Conservation (phyloP, 2,329 filamentous ascomycete genomes). For the Trichophyton simii region DNA sequence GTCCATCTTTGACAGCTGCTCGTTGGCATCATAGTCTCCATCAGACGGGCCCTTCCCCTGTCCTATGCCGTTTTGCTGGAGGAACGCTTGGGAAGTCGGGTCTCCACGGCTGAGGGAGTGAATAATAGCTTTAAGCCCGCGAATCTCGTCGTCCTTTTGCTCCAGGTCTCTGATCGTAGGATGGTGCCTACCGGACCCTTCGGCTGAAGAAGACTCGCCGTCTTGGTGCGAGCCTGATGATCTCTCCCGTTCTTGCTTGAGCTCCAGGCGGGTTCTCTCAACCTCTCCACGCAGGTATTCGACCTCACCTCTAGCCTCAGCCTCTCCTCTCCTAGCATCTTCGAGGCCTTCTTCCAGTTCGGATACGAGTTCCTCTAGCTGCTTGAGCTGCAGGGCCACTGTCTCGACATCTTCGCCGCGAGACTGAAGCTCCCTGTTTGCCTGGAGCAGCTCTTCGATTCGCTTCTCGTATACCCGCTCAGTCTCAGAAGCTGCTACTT, state of each 20-base stretch:
- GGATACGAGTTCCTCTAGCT: slow-evolving; percentile 88
- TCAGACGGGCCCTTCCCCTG: slow-evolving; percentile 14
- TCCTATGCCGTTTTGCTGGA: slow-evolving; percentile 21
- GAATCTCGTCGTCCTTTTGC: slow-evolving; percentile 93
- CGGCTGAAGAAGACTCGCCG: slow-evolving; percentile 19
- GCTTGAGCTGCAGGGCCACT: slow-evolving; percentile 82
- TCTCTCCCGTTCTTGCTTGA: slow-evolving; percentile 80
- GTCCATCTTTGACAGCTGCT: slow-evolving; percentile 56
- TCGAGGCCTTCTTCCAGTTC: slow-evolving; percentile 94
- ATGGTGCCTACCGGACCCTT: slow-evolving; percentile 15
- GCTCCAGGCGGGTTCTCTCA: slow-evolving; percentile 75
- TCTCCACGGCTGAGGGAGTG: slow-evolving; percentile 71
- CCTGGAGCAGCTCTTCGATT: slow-evolving; percentile 53
- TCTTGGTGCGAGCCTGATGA: slow-evolving; percentile 49
- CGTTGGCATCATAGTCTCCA: slow-evolving; percentile 41
- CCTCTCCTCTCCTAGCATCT: slow-evolving; percentile 84
- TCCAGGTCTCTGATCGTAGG: slow-evolving; percentile 61
- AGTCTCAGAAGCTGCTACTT: slow-evolving; percentile 90
- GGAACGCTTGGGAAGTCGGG: slow-evolving; percentile 11
- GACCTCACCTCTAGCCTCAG: slow-evolving; percentile 87
- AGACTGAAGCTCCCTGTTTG: slow-evolving; percentile 70
- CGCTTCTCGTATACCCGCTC: slow-evolving; percentile 73
- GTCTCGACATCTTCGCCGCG: slow-evolving; percentile 80
- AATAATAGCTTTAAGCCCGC: slow-evolving; percentile 93
- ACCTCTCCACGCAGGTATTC: slow-evolving; percentile 93